Base-by-base conservation (phyloP, 2,329 filamentous ascomycete species). In the Alternaria brassicae region DNA sequence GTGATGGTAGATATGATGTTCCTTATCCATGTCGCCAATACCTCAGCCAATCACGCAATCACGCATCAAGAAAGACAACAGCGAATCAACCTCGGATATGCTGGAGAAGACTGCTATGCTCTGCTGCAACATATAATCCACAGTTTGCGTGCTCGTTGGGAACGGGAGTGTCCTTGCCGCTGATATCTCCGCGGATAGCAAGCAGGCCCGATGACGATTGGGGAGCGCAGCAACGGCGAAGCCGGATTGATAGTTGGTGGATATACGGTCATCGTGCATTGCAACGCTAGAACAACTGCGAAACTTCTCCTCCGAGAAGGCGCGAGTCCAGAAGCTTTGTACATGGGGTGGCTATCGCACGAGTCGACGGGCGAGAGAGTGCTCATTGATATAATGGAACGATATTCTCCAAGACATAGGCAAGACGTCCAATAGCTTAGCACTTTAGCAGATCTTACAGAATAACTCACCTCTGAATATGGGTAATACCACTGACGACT, bases 1-100 rank as follows among this genome's bases (percentile, higher is more conserved):
- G 54, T 36, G 45, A 53, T 53, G 53, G 41, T 36, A 45, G 55
- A 48, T 50, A 53, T 50, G 44, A 28, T 48, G 54, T 58, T 63
- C 56, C 56, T 44, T 40, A 63, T 61, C 48, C 36, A 72, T 74
- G 72, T 74, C 66, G 73, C 67, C 61, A 70, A 52, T 27, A 51
- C 45, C 68, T 66, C 57, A 56, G 68, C 71, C 69, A 72, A 75
- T 76, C 68, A 74, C 74, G 74, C 73, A 70, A 76, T 75, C 39
- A 48, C 60, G 57, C 53, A 63, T 65, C 54, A 60, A 66, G 37
- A 34, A 27, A 23, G 17, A 44, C 19, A 23, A 62, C 61, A 52
- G 56, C 72, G 63, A 72, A 73, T 71, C 66, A 73, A 23, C 61
- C 59, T 55, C 39, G 51, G 36, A 48, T 49, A 53, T 54, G 39